Evolutionary conservation across 306 rosid genomes (phyloP).

Genomic region (Vigna unguiculata): DNA sequence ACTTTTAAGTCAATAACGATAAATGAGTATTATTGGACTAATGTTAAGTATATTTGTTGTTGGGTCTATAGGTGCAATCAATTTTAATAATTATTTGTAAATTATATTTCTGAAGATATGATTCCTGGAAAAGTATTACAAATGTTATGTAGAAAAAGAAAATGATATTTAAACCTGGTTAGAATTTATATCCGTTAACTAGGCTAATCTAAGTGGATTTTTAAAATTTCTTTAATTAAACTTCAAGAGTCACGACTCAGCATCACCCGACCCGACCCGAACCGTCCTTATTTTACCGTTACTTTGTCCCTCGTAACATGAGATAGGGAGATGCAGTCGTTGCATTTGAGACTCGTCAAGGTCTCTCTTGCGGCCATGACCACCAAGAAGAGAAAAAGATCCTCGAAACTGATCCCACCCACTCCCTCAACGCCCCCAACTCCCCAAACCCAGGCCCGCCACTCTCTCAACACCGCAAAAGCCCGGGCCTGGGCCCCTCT

Average conservation of each 20-base stretch:
- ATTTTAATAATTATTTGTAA: too few relatives aligned
- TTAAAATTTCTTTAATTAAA: not conserved
- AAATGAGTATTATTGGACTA: too few relatives aligned
- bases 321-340: not conserved
- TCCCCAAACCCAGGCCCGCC: conserved; percentile 52
- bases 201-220: too few relatives aligned
- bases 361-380: not conserved
- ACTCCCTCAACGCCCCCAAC: conserved; percentile 63
- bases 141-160: too few relatives aligned
- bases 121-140: too few relatives aligned
- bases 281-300: too few relatives aligned
- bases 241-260: too few relatives aligned
- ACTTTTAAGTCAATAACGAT: too few relatives aligned
- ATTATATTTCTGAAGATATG: not conserved
- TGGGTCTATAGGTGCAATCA: too few relatives aligned
- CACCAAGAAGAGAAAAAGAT: conserved; percentile 59
- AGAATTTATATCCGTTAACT: not conserved
- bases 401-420: conserved; percentile 33
- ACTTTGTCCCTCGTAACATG: not conserved
- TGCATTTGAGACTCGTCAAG: conserved; percentile 14
- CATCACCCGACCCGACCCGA: too few relatives aligned
- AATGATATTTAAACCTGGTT: not conserved
- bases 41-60: too few relatives aligned
- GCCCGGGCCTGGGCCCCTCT: conserved; percentile 71
- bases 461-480: conserved; percentile 56